phyloP scores from a whole-genome alignment of 768 basidiomycete species.

The Trametes coccinea region DNA sequence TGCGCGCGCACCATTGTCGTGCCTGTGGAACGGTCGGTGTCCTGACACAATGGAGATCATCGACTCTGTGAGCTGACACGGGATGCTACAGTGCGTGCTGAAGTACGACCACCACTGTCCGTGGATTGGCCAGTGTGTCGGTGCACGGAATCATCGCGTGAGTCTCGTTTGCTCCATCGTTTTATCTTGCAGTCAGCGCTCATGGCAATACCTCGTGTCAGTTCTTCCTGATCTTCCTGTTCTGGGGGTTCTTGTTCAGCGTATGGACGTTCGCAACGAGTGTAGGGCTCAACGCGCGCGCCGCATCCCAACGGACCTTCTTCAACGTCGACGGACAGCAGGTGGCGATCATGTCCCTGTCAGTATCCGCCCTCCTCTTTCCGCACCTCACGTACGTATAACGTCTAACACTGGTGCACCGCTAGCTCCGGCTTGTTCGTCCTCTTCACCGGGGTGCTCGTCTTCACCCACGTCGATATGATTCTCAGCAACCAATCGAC shows the following conservation, averaged over 20 bases:
- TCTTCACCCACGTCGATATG: slow-evolving; percentile 58
- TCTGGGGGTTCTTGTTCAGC: slow-evolving; percentile 61
- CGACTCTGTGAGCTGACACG: background rate
- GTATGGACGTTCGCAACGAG: slow-evolving; percentile 65
- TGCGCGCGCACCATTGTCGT: slow-evolving; percentile 78
- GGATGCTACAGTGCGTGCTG: slow-evolving; percentile 61
- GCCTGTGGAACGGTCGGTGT: slow-evolving; percentile 74
- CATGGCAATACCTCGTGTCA: slow-evolving; percentile 28
- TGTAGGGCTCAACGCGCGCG: slow-evolving; percentile 49
- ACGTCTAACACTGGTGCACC: background rate
- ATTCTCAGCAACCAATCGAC: slow-evolving; percentile 71
- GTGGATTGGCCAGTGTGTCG: slow-evolving; percentile 94
- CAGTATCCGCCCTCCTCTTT: slow-evolving; percentile 33
- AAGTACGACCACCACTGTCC: slow-evolving; percentile 91
- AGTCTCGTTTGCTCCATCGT: slow-evolving; percentile 8
- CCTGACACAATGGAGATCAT: too few species aligned
- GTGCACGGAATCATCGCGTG: slow-evolving; percentile 89
- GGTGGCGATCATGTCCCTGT: slow-evolving; percentile 76
- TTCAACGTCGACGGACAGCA: slow-evolving; percentile 61
- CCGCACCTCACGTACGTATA: background rate
- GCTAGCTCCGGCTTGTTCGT: slow-evolving; percentile 69
- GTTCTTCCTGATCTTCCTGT: slow-evolving; percentile 85
- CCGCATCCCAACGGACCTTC: slow-evolving; percentile 15
- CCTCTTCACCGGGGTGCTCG: slow-evolving; percentile 64
- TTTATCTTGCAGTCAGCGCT: background rate